These are phyloP conservation scores for Nemania sp. DNA, from an alignment of 2,329 filamentous ascomycete species.

Conservation along the genomic window DNA sequence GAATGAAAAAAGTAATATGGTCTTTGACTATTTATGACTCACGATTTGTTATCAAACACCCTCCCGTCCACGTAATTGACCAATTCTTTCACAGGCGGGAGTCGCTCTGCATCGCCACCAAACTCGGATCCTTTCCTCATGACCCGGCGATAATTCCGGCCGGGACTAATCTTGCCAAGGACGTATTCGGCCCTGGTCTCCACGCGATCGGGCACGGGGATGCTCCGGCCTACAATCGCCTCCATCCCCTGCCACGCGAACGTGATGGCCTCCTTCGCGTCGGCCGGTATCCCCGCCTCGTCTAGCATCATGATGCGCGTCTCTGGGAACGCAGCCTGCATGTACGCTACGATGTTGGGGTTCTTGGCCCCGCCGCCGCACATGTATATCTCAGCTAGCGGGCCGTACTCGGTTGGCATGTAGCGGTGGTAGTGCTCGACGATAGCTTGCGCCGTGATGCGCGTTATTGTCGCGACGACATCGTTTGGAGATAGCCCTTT, in stretches of 20 bases:
- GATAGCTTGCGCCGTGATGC: conserved; percentile 70
- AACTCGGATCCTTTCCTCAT: conserved; percentile 65
- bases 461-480: conserved; percentile 68
- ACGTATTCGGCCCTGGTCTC: conserved; percentile 65
- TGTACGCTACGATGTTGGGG: conserved; percentile 65
- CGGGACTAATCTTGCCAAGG: conserved; percentile 66
- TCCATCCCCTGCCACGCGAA: conserved; percentile 73
- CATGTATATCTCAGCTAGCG: conserved; percentile 67
- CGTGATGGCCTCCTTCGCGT: conserved; percentile 70
- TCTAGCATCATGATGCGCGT: conserved; percentile 67
- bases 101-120: conserved; percentile 57
- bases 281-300: conserved; percentile 66
- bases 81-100: conserved; percentile 63
- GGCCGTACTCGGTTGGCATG: conserved; percentile 55
- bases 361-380: conserved; percentile 70
- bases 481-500: conserved; percentile 54
- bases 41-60: conserved; percentile 61
- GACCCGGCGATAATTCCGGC: conserved; percentile 64
- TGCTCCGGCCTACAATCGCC: conserved; percentile 65
- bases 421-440: conserved; percentile 63
- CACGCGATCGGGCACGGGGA: conserved; percentile 64
- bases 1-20: too few relatives aligned
- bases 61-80: conserved; percentile 63
- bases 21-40: conserved; percentile 1
- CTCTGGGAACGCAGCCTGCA: conserved; percentile 62